These are phyloP conservation scores for Coprinopsis sp. DNA, from an alignment of 768 basidiomycete species.

Conservation along the genomic window DNA sequence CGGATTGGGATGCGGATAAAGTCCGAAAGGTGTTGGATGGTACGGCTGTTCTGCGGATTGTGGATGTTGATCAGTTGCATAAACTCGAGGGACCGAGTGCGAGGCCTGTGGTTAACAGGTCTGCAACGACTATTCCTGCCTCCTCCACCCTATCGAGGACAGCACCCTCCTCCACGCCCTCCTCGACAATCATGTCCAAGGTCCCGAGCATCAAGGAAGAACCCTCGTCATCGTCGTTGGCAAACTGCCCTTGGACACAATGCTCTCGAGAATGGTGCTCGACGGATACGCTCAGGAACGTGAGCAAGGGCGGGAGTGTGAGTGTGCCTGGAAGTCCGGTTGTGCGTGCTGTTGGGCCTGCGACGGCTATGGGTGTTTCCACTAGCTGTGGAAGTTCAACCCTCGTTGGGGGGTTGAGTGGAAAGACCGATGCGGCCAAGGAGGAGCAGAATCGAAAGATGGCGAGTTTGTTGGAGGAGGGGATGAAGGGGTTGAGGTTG, in stretches of 20 bases:
- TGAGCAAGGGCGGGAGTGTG: slow-evolving; percentile 6
- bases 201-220: too few species aligned
- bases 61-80: slow-evolving; percentile 55
- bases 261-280: neutral
- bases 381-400: too few species aligned
- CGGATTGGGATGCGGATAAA: slow-evolving; percentile 64
- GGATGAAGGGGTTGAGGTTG: slow-evolving; percentile 6
- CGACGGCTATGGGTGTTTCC: neutral
- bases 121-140: slow-evolving; percentile 1
- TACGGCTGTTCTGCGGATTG: slow-evolving; percentile 72
- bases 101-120: slow-evolving; percentile 14
- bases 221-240: neutral
- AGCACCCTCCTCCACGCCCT: neutral
- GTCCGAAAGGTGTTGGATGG: slow-evolving; percentile 79
- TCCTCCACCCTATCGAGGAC: neutral
- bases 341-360: neutral
- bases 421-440: neutral
- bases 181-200: neutral
- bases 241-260: neutral
- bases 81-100: slow-evolving; percentile 2
- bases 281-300: slow-evolving; percentile 8
- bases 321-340: slow-evolving; percentile 5
- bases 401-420: neutral
- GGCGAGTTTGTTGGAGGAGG: slow-evolving; percentile 3
- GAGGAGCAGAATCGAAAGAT: neutral